Evolutionary conservation across 768 basidiomycete species (phyloP).

Genomic region (Leccinum subgranulosum): DNA sequence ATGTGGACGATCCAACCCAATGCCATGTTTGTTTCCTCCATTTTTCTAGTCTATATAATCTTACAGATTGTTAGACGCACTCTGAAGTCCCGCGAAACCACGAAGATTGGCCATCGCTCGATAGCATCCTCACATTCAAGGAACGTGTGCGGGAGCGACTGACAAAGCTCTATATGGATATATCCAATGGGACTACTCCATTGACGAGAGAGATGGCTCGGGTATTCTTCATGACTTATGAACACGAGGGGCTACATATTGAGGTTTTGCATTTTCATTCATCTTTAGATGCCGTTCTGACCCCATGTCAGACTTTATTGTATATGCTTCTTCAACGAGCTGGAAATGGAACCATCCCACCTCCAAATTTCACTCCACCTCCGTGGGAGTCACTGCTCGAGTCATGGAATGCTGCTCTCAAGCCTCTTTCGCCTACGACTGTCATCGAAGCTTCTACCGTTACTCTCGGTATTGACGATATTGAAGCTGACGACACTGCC

Average conservation of each 20-base stretch:
- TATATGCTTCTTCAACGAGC: slow-evolving; percentile 92
- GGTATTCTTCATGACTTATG: slow-evolving; percentile 86
- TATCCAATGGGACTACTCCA: slow-evolving; percentile 46
- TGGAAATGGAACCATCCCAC: slow-evolving; percentile 75
- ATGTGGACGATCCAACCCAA: slow-evolving; percentile 83
- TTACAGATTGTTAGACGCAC: slow-evolving; percentile 58
- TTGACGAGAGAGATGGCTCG: slow-evolving; percentile 69
- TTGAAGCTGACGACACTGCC: slow-evolving; percentile 61
- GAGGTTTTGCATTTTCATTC: slow-evolving; percentile 45
- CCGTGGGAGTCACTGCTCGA: slow-evolving; percentile 59
- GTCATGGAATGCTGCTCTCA: slow-evolving; percentile 45
- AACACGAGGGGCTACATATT: slow-evolving; percentile 86
- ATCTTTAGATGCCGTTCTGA: slow-evolving; percentile 2
- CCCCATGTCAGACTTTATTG: slow-evolving; percentile 60
- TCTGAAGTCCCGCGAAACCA: slow-evolving; percentile 79
- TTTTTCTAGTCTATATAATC: neutral
- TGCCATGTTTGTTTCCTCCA: slow-evolving; percentile 62
- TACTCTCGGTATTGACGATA: slow-evolving; percentile 78
- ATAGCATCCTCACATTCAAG: slow-evolving; percentile 72
- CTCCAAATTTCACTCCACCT: slow-evolving; percentile 69
- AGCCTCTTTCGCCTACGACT: slow-evolving; percentile 43
- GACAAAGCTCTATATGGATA: slow-evolving; percentile 64
- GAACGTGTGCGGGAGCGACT: slow-evolving; percentile 75
- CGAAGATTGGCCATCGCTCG: slow-evolving; percentile 83
- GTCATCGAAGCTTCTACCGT: slow-evolving; percentile 58